These are phyloP conservation scores for Suillus fuscotomentosus DNA, from an alignment of 768 basidiomycete species.

Conservation along the genomic window DNA sequence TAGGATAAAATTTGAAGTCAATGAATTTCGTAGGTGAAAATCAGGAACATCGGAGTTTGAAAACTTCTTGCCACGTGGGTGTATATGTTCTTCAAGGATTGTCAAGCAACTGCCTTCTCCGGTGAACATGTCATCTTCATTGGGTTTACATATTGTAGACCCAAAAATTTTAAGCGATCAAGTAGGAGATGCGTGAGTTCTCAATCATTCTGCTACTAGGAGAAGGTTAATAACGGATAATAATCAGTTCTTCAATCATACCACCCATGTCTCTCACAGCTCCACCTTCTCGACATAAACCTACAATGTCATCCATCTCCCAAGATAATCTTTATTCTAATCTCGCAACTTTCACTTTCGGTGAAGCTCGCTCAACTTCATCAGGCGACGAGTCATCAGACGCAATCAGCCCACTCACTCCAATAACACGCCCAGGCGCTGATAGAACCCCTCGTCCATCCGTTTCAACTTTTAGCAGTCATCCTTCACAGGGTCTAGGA, in stretches of 20 bases:
- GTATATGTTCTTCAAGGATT: neutral
- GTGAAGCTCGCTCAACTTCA: constrained; percentile 23
- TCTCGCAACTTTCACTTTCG: constrained; percentile 43
- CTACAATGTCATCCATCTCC: constrained; percentile 1
- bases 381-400: constrained; percentile 19
- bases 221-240: neutral
- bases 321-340: constrained; percentile 36
- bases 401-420: constrained; percentile 38
- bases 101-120: neutral
- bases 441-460: constrained; percentile 49
- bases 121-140: neutral
- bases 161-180: neutral
- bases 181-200: neutral
- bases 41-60: neutral
- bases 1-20: too few relatives aligned
- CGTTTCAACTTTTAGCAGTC: constrained; percentile 30
- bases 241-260: neutral
- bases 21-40: too few relatives aligned
- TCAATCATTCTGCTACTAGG: neutral
- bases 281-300: neutral
- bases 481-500: constrained; percentile 31
- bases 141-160: neutral
- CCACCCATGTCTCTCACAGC: neutral
- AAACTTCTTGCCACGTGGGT: neutral
- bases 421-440: constrained; percentile 22